Percentiles rank a stretch among this genome's conserved stretches.
These are phyloP conservation scores for Kregervanrija delftensis DNA, from an alignment of 805 yeast species.

Conservation along the genomic window DNA sequence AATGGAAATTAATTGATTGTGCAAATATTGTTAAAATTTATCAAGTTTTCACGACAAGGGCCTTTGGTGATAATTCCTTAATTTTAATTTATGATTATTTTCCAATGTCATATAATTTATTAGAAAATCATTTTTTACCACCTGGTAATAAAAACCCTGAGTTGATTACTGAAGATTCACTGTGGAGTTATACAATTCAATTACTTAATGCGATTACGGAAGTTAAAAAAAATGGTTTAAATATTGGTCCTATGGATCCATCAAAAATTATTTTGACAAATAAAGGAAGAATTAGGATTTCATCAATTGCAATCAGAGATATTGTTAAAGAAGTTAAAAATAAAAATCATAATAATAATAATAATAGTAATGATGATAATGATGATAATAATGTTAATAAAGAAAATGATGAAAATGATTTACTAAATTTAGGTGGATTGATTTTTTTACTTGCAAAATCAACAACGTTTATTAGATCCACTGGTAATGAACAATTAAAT, in stretches of 20 bases:
- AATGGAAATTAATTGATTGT: constrained; percentile 54
- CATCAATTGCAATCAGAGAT: constrained; percentile 67
- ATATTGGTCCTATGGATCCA: constrained; percentile 56
- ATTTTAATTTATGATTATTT: constrained; percentile 78
- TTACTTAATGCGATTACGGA: constrained; percentile 60
- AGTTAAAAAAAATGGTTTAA: constrained; percentile 58
- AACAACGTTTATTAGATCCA: constrained; percentile 19
- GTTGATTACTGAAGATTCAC: constrained; percentile 51
- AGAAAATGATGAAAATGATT: constrained; percentile 47
- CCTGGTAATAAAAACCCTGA: constrained; percentile 33
- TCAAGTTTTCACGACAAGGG: constrained; percentile 82
- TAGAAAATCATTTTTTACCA: constrained; percentile 56
- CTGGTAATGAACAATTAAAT: constrained; percentile 8
- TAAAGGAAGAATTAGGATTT: constrained; percentile 62
- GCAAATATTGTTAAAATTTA: constrained; percentile 60
- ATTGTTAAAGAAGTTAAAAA: constrained; percentile 35
- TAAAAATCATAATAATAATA: constrained; percentile 28
- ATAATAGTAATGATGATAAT: constrained; percentile 11
- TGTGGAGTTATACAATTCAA: constrained; percentile 78
- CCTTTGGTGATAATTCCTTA: constrained; percentile 75
- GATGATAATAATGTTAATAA: constrained; percentile 11
- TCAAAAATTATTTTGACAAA: constrained; percentile 69
- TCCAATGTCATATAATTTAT: constrained; percentile 67
- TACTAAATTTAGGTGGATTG: constrained; percentile 50
- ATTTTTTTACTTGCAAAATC: constrained; percentile 47